These are phyloP conservation scores for Phytophthora agathidicida DNA, from an alignment of 352 stramenopile genomes.

Conservation along the genomic window DNA sequence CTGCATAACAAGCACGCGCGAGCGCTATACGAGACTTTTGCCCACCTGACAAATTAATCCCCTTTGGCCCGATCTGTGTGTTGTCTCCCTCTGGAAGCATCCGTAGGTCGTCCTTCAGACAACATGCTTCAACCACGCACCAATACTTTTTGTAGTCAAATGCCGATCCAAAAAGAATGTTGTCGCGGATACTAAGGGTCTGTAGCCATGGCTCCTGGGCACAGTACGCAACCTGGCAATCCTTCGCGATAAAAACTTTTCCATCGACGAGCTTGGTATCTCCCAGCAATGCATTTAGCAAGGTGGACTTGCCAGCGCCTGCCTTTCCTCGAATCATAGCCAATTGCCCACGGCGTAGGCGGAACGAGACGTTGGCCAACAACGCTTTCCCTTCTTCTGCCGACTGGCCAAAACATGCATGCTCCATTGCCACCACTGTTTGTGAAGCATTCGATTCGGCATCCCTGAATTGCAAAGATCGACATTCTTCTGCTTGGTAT, in stretches of 20 bases:
- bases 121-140: slow-evolving; percentile 69
- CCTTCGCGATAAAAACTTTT: slow-evolving; percentile 38
- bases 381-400: slow-evolving; percentile 42
- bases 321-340: slow-evolving; percentile 65
- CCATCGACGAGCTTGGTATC: slow-evolving; percentile 51
- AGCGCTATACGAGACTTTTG: slow-evolving; percentile 64
- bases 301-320: slow-evolving; percentile 67
- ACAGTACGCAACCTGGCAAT: slow-evolving; percentile 74
- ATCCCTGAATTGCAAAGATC: not conserved
- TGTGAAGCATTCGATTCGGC: slow-evolving; percentile 14
- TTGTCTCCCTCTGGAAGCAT: slow-evolving; percentile 62
- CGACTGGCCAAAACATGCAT: slow-evolving; percentile 51
- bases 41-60: slow-evolving; percentile 60
- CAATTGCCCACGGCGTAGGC: slow-evolving; percentile 50
- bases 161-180: slow-evolving; percentile 95
- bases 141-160: slow-evolving; percentile 72
- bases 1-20: slow-evolving; percentile 59
- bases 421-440: slow-evolving; percentile 42
- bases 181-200: slow-evolving; percentile 96
- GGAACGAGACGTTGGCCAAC: slow-evolving; percentile 57
- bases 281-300: slow-evolving; percentile 58
- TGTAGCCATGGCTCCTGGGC: slow-evolving; percentile 96
- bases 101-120: slow-evolving; percentile 46
- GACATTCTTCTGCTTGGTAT: slow-evolving; percentile 4
- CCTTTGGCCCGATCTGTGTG: slow-evolving; percentile 54